Percentiles rank a stretch among this genome's conserved stretches.
Conservation (phyloP, 768 basidiomycete genomes). For the Dioszegia aurantiaca region DNA sequence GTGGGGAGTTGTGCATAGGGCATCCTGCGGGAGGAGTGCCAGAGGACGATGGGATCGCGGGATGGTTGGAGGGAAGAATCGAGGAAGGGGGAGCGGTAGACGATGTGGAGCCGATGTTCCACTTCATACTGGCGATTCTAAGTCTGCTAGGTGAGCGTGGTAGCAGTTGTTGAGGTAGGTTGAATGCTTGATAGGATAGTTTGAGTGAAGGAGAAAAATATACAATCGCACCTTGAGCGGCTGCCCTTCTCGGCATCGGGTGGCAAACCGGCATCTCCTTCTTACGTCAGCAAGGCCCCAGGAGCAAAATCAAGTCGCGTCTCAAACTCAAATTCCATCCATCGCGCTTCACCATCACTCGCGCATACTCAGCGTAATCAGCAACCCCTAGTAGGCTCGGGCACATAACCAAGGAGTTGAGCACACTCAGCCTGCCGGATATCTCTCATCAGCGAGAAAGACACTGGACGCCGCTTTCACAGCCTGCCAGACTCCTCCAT, state of each 20-base stretch:
- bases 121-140: slow-evolving; percentile 13
- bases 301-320: neutral
- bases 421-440: no score
- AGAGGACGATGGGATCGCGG: slow-evolving; percentile 33
- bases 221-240: neutral
- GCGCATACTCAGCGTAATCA: no score
- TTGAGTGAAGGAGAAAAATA: no score
- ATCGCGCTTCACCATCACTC: no score
- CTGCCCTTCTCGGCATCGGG: slow-evolving; percentile 8
- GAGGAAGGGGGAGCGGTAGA: slow-evolving; percentile 1
- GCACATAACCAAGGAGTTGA: no score
- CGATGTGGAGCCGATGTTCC: slow-evolving; percentile 15
- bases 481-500: slow-evolving; percentile 8
- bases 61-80: slow-evolving; percentile 29
- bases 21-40: slow-evolving; percentile 30
- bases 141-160: neutral
- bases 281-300: slow-evolving; percentile 2
- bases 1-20: slow-evolving; percentile 30
- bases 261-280: neutral
- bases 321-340: neutral
- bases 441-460: no score
- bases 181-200: no score
- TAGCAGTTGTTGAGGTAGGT: no score
- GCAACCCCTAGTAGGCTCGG: no score
- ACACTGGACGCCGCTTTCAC: no score